phyloP scores from a whole-genome alignment of 163 green algal genomes.

The Chlorella variabilis region DNA sequence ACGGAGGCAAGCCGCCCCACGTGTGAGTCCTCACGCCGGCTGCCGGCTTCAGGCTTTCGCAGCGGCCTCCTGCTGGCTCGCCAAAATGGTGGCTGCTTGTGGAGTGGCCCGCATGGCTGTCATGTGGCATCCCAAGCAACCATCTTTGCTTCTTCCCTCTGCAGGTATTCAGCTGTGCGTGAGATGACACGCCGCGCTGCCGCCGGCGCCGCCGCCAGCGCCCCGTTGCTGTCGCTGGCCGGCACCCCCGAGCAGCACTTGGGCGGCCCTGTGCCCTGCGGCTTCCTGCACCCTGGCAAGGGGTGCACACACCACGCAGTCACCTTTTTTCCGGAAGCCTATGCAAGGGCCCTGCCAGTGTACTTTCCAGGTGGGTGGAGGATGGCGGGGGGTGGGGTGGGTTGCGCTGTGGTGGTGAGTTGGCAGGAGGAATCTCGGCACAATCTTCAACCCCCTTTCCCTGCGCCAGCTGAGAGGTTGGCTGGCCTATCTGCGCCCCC shows the following conservation, averaged over 20 bases:
- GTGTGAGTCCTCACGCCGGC: constrained; percentile 10
- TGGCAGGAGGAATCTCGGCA: no score
- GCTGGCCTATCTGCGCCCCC: neutral
- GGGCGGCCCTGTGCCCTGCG: constrained; percentile 46
- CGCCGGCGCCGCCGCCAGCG: neutral
- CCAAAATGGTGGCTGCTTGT: neutral
- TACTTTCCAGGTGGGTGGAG: constrained; percentile 55
- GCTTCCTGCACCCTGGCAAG: constrained; percentile 64
- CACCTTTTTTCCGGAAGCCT: constrained; percentile 69
- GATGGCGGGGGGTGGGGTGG: neutral
- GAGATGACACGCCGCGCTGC: constrained; percentile 39
- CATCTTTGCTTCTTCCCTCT: no score
- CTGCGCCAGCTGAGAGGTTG: no score
- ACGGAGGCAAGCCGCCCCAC: constrained; percentile 63
- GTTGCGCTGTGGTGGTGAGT: neutral
- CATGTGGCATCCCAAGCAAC: no score
- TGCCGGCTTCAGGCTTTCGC: neutral
- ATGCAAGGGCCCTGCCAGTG: constrained; percentile 64
- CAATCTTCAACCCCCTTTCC: no score
- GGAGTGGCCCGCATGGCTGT: no score
- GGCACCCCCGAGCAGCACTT: constrained; percentile 52
- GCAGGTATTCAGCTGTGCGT: constrained; percentile 32
- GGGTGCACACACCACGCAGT: constrained; percentile 55
- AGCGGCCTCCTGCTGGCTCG: no score
- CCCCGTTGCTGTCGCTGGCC: constrained; percentile 44